Conservation (phyloP, 2,329 filamentous ascomycete species). For the Colletotrichum abscissum region DNA sequence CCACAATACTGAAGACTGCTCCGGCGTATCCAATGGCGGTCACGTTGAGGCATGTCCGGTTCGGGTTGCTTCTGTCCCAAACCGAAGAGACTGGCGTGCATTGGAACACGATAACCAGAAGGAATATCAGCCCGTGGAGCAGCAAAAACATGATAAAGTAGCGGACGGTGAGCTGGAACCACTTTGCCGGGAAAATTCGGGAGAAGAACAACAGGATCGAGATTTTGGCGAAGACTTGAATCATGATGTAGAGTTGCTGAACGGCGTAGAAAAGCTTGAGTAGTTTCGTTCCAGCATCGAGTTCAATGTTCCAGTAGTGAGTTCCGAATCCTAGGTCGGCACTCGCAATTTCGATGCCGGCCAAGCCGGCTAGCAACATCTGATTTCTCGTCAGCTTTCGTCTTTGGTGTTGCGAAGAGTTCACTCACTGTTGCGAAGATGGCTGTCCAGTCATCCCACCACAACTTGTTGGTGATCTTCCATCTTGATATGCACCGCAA, state of each 20-base stretch:
- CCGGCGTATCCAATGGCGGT: conserved; percentile 74
- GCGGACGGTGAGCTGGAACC: conserved; percentile 36
- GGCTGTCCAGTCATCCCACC: conserved; percentile 38
- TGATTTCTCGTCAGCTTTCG: background rate
- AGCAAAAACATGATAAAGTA: conserved; percentile 34
- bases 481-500: conserved; percentile 37
- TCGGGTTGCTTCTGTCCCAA: conserved; percentile 35
- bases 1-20: conserved; percentile 75
- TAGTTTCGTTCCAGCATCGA: conserved; percentile 23
- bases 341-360: conserved; percentile 37
- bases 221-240: conserved; percentile 41
- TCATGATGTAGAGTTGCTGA: conserved; percentile 40
- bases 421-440: conserved; percentile 27
- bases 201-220: conserved; percentile 41
- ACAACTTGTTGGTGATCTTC: conserved; percentile 30
- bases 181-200: conserved; percentile 37
- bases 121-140: conserved; percentile 36
- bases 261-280: conserved; percentile 37
- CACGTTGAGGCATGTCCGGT: conserved; percentile 65
- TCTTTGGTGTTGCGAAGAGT: no score
- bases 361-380: conserved; percentile 34
- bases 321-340: conserved; percentile 38
- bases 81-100: conserved; percentile 35
- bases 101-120: conserved; percentile 38
- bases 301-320: conserved; percentile 41